Conservation (phyloP, 768 basidiomycete species). For the Crucibulum laeve region DNA sequence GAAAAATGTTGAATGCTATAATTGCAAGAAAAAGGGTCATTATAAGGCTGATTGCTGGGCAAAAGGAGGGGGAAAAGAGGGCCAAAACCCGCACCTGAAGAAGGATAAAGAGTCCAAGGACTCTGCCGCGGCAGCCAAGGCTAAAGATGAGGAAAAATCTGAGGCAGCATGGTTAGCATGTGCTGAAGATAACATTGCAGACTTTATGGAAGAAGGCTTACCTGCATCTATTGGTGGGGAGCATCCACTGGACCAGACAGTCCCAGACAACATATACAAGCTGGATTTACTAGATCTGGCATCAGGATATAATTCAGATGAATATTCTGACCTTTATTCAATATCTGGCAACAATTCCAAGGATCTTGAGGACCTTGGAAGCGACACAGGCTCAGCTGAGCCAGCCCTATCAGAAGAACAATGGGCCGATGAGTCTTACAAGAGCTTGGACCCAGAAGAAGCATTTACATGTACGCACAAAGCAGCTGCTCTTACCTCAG, state of each 20-base stretch:
- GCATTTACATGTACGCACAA: background rate
- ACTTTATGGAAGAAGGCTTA: background rate
- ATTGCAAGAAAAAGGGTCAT: conserved; percentile 27
- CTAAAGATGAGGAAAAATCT: conserved; percentile 6
- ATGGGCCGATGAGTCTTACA: no score
- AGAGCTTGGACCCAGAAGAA: no score
- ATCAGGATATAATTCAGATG: background rate
- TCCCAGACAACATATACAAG: background rate
- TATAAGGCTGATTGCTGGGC: conserved; percentile 26
- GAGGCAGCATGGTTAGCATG: background rate
- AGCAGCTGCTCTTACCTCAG: background rate
- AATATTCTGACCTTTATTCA: background rate
- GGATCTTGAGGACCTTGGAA: background rate
- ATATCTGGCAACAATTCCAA: background rate
- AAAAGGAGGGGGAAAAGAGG: conserved; percentile 32
- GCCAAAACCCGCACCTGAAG: conserved; percentile 19
- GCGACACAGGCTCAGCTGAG: background rate
- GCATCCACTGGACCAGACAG: background rate
- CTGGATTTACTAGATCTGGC: background rate
- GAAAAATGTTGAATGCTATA: conserved; percentile 17
- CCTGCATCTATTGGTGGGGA: background rate
- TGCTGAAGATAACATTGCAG: no score
- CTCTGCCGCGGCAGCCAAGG: conserved; percentile 4
- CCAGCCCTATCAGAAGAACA: background rate
- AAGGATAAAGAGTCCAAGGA: conserved; percentile 1